These are phyloP conservation scores for Biscutella auriculata DNA, from an alignment of 441 rosid genomes.

Conservation along the genomic window DNA sequence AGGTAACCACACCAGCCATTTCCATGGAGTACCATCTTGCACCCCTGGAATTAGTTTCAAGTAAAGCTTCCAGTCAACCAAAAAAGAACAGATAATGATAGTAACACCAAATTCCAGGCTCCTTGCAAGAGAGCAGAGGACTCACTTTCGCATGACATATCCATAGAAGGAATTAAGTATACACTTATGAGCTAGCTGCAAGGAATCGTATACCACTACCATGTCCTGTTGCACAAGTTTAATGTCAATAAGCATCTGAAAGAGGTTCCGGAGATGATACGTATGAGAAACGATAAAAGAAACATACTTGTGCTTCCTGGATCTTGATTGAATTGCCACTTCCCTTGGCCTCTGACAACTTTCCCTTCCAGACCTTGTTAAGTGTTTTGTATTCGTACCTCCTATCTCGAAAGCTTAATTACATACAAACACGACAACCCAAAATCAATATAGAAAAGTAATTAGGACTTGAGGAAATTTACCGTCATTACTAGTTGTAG, in stretches of 20 bases:
- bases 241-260: slow-evolving; percentile 16
- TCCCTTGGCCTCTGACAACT: slow-evolving; percentile 91
- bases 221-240: slow-evolving; percentile 58
- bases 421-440: slow-evolving; percentile 23
- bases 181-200: slow-evolving; percentile 98
- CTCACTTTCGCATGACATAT: slow-evolving; percentile 99
- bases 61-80: slow-evolving; percentile 19
- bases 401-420: slow-evolving; percentile 87
- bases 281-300: slow-evolving; percentile 5
- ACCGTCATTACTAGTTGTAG: not conserved
- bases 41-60: slow-evolving; percentile 51
- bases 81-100: slow-evolving; percentile 6
- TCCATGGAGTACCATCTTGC: slow-evolving; percentile 99
- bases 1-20: slow-evolving; percentile 99
- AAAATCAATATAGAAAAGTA: not conserved
- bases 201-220: slow-evolving; percentile 96
- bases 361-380: slow-evolving; percentile 98
- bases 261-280: slow-evolving; percentile 1
- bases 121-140: slow-evolving; percentile 17
- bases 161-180: slow-evolving; percentile 98
- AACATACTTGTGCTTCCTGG: slow-evolving; percentile 88
- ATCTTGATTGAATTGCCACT: slow-evolving; percentile 93
- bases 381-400: slow-evolving; percentile 98
- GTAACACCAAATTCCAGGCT: slow-evolving; percentile 5
- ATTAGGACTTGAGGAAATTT: not conserved